Percentiles rank a stretch among this genome's conserved stretches.
Conservation (phyloP, 164 flowering plant species). For the Echeveria elegans region DNA sequence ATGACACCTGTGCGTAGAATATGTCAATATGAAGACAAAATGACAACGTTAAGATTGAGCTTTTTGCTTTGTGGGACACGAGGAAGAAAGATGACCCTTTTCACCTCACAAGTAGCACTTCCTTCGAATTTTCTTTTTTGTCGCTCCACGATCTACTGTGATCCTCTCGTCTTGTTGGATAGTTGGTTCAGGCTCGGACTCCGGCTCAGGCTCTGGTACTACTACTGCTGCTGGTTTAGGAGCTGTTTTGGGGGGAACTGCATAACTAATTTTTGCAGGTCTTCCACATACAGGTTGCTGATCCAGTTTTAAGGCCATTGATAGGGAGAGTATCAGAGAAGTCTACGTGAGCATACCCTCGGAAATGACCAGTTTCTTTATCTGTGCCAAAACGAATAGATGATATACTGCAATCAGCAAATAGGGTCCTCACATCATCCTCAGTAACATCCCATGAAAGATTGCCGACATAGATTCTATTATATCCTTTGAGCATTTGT, state of each 20-base stretch:
- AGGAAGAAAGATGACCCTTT: constrained; percentile 64
- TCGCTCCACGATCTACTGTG: constrained; percentile 8
- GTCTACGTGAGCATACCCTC: constrained; percentile 91
- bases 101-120: constrained; percentile 76
- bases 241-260: constrained; percentile 53
- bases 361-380: constrained; percentile 75
- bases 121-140: constrained; percentile 50
- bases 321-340: constrained; percentile 53
- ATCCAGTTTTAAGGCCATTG: constrained; percentile 65
- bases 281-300: constrained; percentile 59
- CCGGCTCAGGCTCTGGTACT: not conserved
- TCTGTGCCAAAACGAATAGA: constrained; percentile 72
- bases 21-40: not conserved
- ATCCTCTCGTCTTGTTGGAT: not conserved
- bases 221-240: constrained; percentile 10
- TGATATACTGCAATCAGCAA: constrained; percentile 57
- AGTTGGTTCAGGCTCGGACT: not conserved
- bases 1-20: no score
- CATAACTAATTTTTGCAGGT: constrained; percentile 71
- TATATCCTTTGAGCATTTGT: constrained; percentile 63
- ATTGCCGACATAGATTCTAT: constrained; percentile 84
- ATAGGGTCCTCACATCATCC: constrained; percentile 56
- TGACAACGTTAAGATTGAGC: not conserved
- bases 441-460: constrained; percentile 88
- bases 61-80: constrained; percentile 51